phyloP scores from a whole-genome alignment of 2,329 filamentous ascomycete species.

The Cucurbitaria berberidis region DNA sequence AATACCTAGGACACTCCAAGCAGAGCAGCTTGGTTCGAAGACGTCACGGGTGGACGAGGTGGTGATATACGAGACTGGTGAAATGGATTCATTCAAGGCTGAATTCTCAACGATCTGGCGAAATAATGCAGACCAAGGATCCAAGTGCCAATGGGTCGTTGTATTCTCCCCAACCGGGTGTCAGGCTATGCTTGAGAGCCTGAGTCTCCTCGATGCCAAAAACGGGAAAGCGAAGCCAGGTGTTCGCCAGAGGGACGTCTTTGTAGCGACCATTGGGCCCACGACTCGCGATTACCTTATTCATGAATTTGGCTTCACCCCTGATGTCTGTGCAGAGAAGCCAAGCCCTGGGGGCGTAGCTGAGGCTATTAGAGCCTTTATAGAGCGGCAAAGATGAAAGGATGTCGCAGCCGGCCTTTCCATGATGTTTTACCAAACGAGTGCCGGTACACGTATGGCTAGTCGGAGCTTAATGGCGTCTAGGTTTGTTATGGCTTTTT shows the following conservation, averaged over 20 bases:
- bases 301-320: conserved; percentile 68
- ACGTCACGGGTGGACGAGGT: conserved; percentile 76
- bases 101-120: conserved; percentile 65
- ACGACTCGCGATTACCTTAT: conserved; percentile 81
- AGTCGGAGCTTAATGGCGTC: neutral
- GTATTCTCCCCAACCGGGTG: conserved; percentile 71
- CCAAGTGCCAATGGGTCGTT: conserved; percentile 70
- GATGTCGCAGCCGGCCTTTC: neutral
- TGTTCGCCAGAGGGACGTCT: conserved; percentile 54
- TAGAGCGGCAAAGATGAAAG: neutral
- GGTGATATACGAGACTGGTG: conserved; percentile 84
- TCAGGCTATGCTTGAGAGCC: conserved; percentile 63
- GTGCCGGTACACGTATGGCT: neutral
- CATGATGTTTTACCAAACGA: neutral
- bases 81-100: conserved; percentile 76
- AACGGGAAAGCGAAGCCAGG: conserved; percentile 44
- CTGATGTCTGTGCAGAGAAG: conserved; percentile 79
- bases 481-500: neutral
- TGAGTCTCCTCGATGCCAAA: conserved; percentile 54
- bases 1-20: conserved; percentile 81
- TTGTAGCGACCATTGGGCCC: conserved; percentile 87
- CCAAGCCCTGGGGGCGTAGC: conserved; percentile 83
- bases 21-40: conserved; percentile 55
- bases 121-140: conserved; percentile 49
- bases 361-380: conserved; percentile 64